A percentile compares a stretch with the other conserved stretches of the same genome.
Conservation (phyloP, 371 early-diverging fungal genomes). For the Lichtheimia ramosa region DNA sequence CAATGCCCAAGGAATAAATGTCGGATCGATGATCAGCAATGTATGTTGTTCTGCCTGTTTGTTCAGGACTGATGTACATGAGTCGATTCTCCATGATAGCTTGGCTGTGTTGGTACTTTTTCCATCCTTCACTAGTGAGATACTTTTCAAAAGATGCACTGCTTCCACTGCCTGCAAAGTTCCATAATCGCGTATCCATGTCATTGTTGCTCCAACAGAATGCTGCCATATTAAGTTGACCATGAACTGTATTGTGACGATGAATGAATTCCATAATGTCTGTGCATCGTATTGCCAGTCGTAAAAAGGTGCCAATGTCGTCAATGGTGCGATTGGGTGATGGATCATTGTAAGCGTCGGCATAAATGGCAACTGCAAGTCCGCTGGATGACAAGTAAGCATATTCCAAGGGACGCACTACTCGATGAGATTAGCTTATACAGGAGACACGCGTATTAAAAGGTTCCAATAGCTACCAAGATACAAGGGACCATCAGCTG, state of each 20-base stretch:
- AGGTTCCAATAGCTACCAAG: not conserved
- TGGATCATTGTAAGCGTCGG: conserved; percentile 28
- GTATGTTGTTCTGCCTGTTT: conserved; percentile 60
- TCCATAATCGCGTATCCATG: conserved; percentile 35
- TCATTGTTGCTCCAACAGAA: conserved; percentile 38
- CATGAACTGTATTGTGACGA: conserved; percentile 40
- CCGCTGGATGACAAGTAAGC: conserved; percentile 31
- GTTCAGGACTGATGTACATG: conserved; percentile 49
- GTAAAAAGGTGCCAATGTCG: conserved; percentile 43
- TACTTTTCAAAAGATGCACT: conserved; percentile 36
- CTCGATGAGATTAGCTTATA: no score
- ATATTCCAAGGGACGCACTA: conserved; percentile 42
- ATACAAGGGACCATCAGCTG: conserved; percentile 29
- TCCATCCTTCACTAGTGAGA: conserved; percentile 46
- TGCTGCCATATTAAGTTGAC: conserved; percentile 35
- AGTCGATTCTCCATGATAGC: conserved; percentile 14
- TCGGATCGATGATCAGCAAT: conserved; percentile 59
- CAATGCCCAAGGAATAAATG: conserved; percentile 56
- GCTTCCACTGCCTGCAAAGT: conserved; percentile 15
- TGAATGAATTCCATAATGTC: conserved; percentile 48
- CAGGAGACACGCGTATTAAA: no score
- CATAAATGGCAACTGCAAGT: conserved; percentile 36
- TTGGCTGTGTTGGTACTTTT: conserved; percentile 33
- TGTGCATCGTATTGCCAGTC: conserved; percentile 45
- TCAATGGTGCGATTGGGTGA: not conserved